Base-by-base conservation (phyloP, 2,329 filamentous ascomycete species). In the Hypoxylon sp. region DNA sequence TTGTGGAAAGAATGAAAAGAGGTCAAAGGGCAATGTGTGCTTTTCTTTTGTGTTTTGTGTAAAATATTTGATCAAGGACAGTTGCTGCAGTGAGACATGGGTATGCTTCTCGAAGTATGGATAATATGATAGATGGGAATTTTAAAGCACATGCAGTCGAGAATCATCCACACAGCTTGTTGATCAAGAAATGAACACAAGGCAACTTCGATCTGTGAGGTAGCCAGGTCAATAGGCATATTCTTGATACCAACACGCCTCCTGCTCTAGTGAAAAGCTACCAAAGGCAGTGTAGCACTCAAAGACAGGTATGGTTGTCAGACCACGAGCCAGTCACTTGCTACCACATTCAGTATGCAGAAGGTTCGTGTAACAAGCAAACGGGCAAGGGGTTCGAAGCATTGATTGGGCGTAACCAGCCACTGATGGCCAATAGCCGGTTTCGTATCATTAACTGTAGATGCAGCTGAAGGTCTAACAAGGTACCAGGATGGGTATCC, bases 361-460 rank as follows among this genome's bases (percentile, higher is more conserved):
- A 37, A 8, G 32, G 32, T 13, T 46, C 25, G 25, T 46, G 19
- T 25, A 19, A 46, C 42, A 20, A 29, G 8, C 42, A 47, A 42
- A 43, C 42, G 36, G 49, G 7, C 31, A 26, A 42, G 36, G 26
- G 12, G 21, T 25, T 9, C 12, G 26, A 11, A 27, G 4, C 15
- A 34, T 32, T 9, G 16, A 29, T 36, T 45, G 30, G 34, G 26
- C n/a, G 13, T 21, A 15, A 29, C 29, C 13, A 31, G 19, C 13
- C 5, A 9, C 12, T 5, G 15, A 35, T 13, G 20, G 19, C 29
- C 26, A 11, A 32, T 29, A 38, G 42, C 34, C 32, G 35, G 26
- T 29, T 35, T 17, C 7, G 4, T 7, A 17, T 16, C 9, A 36
- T 41, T 23, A 19, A 26, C n/a, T n/a, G n/a, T n/a, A n/a, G n/a